Evolutionary conservation across 345 rosid genomes (phyloP), one percentile per base, ranked within the genome.

Genomic region (Pugionium cornutum): DNA sequence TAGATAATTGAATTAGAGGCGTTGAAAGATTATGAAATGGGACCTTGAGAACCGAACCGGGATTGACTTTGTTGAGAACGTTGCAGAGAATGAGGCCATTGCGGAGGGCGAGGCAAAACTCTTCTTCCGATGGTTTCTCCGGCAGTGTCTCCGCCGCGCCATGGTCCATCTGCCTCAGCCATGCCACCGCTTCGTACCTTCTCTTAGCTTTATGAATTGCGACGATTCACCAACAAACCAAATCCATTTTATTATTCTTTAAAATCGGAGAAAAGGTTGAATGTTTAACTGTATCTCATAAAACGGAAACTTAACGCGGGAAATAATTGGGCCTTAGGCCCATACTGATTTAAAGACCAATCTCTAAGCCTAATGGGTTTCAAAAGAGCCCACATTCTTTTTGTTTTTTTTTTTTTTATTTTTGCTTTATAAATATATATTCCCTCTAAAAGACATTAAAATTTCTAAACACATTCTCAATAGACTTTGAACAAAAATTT

Each of bases 31-130:
- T 51, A 11, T 18, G 41, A 28, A 36, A 57, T 8, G 30, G 68
- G 59, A 87, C 98, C 91, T 94, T 94, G 73, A 72, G 92, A 61
- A 90, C 86, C n/a, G 95, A 88, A 26, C 96, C 96, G 18, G 99
- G 96, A 76, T 85, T 90, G 76, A 90, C 96, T 85, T 85, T 88
- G 83, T 94, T 90, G 70, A 94, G 96, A 53, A 94, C 88, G 49
- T 90, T 90, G 92, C 97, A 94, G 55, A 94, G 89, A 72, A 90
- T 85, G 64, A 90, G 94, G 27, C 99, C 99, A 58, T 90, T 88
- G 78, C 88, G 83, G 44, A 92, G 94, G 31, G 89, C 80, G 33
- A 79, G 75, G 70, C 86, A 55, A 64, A 92, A 89, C 35, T 84
- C 87, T 67, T 92, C 92, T 66, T 89, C 98, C 1, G 94, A 80